Evolutionary conservation across 2,329 filamentous ascomycete species (phyloP), one percentile per base, ranked within the genome.

Genomic region (Akanthomyces dipterigenus): DNA sequence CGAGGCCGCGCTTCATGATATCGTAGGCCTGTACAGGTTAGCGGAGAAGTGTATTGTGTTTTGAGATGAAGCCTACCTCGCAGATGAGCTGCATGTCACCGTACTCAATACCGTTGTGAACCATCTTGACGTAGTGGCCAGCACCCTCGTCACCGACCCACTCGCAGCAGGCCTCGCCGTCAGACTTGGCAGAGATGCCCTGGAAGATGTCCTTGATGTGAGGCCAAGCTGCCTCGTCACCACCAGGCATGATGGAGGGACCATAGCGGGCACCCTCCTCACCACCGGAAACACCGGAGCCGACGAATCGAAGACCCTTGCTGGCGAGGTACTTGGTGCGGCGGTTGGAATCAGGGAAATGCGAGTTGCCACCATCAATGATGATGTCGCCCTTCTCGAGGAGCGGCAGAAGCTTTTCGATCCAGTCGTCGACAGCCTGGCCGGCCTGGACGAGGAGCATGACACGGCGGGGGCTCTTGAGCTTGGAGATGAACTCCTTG

Each of bases 81-180:
- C 89, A 96, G 77, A 99, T 99, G 73, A 99, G 86, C 85, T 99
- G 95, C 95, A 99, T 99, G 82, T 99, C 95, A 87, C 95, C 95
- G 77, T 99, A 99, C 83, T 99, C 95, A 72, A 99, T 99, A 86
- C 95, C 95, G 82, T 99, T 99, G 89, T 99, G 95, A 66, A 99
- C 95, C 95, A 99, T 99, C 90, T 99, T 99, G 84, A 99, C 93
- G 85, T 97, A 99, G 88, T 99, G 95, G 71, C 95, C 95, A 80
- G 95, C 91, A 87, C 95, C 95, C 79, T 98, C 92, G 80, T 98
- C 95, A 82, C 95, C 95, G 72, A 99, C 95, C 95, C 95, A 99
- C 80, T 99, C 95, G 76, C 95, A 99, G 88, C 95, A 99, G 68
- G 95, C 82, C 85, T 99, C 95, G 72, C 88, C 88, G 73, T 97